A percentile compares a stretch with the other conserved stretches of the same genome.
These are phyloP conservation scores for Colletotrichum noveboracense DNA, from an alignment of 2,329 filamentous ascomycete genomes.

Conservation along the genomic window DNA sequence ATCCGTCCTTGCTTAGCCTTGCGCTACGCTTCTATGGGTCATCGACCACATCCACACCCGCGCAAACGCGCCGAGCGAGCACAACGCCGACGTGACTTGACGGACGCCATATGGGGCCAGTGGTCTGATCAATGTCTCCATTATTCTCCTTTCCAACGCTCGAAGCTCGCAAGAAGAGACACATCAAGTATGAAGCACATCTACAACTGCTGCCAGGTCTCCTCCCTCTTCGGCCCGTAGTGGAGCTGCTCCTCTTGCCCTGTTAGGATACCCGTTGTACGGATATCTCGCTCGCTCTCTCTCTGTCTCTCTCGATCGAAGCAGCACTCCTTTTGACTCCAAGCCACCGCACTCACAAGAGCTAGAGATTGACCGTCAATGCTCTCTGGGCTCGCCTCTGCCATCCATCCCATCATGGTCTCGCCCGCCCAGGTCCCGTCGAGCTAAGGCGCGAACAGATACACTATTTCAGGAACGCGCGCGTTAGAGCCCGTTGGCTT, in stretches of 20 bases:
- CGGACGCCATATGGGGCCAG: not conserved
- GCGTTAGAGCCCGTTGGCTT: not conserved
- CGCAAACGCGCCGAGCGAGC: not conserved
- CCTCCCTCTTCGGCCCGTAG: not conserved
- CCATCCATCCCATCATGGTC: slow-evolving; percentile 13
- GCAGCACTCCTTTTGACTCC: not conserved
- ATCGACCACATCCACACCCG: not conserved
- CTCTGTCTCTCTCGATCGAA: not conserved
- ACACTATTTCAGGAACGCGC: slow-evolving; percentile 15
- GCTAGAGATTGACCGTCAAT: not conserved
- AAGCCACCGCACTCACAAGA: not conserved
- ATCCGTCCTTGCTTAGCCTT: not conserved
- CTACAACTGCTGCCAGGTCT: not conserved
- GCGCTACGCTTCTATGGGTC: not conserved
- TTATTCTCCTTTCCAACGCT: not conserved
- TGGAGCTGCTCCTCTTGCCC: not conserved
- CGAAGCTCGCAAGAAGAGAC: not conserved
- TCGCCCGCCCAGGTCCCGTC: not conserved
- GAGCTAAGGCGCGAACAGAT: not conserved
- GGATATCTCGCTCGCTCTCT: not conserved
- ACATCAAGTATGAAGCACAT: not conserved
- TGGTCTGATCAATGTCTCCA: not conserved
- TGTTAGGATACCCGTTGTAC: not conserved
- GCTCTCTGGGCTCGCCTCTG: not conserved
- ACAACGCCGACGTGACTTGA: not conserved